Conservation (phyloP, 495 filamentous ascomycete species). For the Tuber indicum region DNA sequence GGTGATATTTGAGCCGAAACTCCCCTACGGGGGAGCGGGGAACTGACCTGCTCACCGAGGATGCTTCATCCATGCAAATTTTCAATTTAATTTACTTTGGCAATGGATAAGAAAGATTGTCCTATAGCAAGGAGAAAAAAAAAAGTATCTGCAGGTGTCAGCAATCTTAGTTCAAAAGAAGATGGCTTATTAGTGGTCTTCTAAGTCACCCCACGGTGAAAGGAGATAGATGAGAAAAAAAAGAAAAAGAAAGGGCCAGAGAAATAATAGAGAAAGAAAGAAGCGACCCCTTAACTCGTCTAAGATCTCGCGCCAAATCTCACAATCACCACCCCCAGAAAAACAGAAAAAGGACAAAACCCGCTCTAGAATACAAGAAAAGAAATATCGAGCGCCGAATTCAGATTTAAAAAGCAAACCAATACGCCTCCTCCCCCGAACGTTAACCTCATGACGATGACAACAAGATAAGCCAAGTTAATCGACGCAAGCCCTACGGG, state of each 20-base stretch:
- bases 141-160: not conserved
- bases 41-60: not conserved
- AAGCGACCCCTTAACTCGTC: not conserved
- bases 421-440: not conserved
- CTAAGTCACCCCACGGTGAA: not conserved
- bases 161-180: not conserved
- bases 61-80: not conserved
- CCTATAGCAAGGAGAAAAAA: not conserved
- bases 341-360: not conserved
- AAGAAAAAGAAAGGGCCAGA: not conserved
- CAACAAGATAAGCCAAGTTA: not conserved
- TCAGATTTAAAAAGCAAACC: not conserved
- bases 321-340: not conserved
- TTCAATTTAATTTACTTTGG: not conserved
- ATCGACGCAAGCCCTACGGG: not conserved
- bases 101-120: not conserved
- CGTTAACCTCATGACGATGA: not conserved
- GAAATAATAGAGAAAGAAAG: not conserved
- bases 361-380: not conserved
- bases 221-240: not conserved
- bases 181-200: not conserved
- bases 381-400: constrained; percentile 1
- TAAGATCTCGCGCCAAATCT: constrained; percentile 3
- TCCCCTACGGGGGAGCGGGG: not conserved
- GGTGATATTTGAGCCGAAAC: not conserved